A percentile compares a stretch with the other conserved stretches of the same genome.
Conservation (phyloP, 768 basidiomycete species). For the Xanthoconium purpureum region DNA sequence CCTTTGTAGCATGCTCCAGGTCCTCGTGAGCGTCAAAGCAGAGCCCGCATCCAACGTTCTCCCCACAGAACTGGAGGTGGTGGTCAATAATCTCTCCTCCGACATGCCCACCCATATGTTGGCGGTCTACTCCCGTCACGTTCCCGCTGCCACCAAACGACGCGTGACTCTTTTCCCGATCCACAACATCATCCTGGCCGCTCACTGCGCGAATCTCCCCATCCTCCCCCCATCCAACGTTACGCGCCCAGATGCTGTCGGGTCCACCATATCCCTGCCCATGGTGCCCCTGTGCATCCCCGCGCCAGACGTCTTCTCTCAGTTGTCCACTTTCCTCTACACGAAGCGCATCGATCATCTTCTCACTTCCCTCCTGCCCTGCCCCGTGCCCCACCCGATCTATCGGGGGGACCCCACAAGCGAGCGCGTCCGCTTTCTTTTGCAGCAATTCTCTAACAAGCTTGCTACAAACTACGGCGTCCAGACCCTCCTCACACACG, state of each 20-base stretch:
- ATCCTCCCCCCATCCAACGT: constrained; percentile 17
- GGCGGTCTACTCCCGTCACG: constrained; percentile 27
- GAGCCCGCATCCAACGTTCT: constrained; percentile 20
- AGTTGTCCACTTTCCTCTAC: constrained; percentile 68
- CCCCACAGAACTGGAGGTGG: constrained; percentile 26
- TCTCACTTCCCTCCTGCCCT: constrained; percentile 60
- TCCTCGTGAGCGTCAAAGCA: constrained; percentile 29
- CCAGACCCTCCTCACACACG: constrained; percentile 34
- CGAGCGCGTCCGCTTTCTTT: constrained; percentile 6
- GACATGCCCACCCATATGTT: constrained; percentile 34
- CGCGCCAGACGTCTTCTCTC: constrained; percentile 63
- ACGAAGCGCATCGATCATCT: constrained; percentile 58
- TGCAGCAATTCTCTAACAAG: constrained; percentile 17
- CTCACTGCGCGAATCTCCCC: constrained; percentile 31
- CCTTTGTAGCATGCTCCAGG: constrained; percentile 27
- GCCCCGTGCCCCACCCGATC: constrained; percentile 24
- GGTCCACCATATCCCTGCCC: constrained; percentile 42
- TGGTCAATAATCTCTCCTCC: constrained; percentile 29
- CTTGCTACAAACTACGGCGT: constrained; percentile 15
- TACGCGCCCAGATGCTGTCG: constrained; percentile 6
- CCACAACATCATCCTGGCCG: constrained; percentile 36
- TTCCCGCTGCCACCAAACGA: constrained; percentile 24
- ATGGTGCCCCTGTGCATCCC: constrained; percentile 70
- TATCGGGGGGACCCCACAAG: constrained; percentile 25
- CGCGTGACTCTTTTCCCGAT: constrained; percentile 35